These are phyloP conservation scores for Lepidopterella palustris DNA, from an alignment of 495 filamentous ascomycete genomes.

Conservation along the genomic window DNA sequence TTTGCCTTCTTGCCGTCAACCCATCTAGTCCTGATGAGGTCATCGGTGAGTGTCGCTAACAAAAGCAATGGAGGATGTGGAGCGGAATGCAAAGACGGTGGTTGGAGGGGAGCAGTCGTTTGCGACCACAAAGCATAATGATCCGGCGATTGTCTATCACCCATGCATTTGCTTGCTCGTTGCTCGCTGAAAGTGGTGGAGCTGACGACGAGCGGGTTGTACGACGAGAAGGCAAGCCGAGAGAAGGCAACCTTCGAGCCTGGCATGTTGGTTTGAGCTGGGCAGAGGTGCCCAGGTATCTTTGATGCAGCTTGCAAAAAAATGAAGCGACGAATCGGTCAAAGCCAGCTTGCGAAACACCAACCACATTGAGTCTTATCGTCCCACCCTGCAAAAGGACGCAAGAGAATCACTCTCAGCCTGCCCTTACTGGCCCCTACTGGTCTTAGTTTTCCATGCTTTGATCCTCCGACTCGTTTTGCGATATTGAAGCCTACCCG, in stretches of 20 bases:
- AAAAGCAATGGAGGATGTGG: neutral
- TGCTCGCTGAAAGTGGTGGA: too few species aligned
- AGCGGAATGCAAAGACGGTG: neutral
- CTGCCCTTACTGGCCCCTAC: conserved; percentile 10
- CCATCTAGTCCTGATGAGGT: neutral
- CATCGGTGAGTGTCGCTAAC: neutral
- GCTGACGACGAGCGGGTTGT: too few species aligned
- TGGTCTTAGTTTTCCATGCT: neutral
- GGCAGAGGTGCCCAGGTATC: neutral
- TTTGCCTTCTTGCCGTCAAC: neutral
- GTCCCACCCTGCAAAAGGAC: neutral
- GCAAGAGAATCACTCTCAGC: neutral
- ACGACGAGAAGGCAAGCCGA: too few species aligned
- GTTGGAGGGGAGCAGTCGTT: neutral
- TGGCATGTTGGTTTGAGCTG: neutral
- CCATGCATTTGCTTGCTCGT: too few species aligned
- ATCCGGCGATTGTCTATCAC: too few species aligned
- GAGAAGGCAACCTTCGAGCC: neutral
- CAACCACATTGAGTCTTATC: neutral
- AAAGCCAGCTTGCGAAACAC: neutral
- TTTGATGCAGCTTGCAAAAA: neutral
- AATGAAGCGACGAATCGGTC: conserved; percentile 1
- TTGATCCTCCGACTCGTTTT: neutral
- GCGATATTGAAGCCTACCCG: neutral
- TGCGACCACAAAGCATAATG: too few species aligned